Base-by-base conservation (phyloP, 345 rosid genomes). In the Angophora floribunda region DNA sequence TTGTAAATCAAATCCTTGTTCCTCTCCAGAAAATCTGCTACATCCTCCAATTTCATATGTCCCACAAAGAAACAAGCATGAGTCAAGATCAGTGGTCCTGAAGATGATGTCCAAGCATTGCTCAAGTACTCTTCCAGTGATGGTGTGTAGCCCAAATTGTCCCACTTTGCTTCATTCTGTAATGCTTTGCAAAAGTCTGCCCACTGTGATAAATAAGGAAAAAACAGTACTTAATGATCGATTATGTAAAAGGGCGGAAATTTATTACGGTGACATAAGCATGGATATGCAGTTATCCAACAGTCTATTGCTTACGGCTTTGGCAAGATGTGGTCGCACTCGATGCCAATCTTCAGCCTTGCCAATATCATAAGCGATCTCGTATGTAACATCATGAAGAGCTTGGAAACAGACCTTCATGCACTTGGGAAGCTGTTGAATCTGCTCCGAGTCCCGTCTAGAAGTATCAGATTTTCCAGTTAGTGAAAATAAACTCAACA, bases 151-250 rank as follows among this genome's bases (percentile, higher is more conserved):
- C 92, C 93, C 32, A 59, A 45, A 16, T 85, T 70, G 85, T 86
- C 87, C 96, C 96, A 94, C 79, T 91, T 91, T 59, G 96, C 93
- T 91, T 94, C 96, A 89, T 88, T 89, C 4, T 91, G 88, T 51
- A 94, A 55, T 14, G 95, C 85, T 67, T 92, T 65, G 87, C 95
- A 95, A 61, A 93, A 93, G 26, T 92, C 94, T 86, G 91, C 89
- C 96, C 96, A 95, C 96, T 95, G 65, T 3, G 41, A 65, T 30
- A 51, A 65, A 30, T 7, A 14, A 36, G 14, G 44, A 10, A n/a
- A 79, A 75, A 3, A 63, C 7, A 61, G 30, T 4, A 65, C 17
- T 3, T 7, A 41, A 30, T 30, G 78, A 65, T 30, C 2, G 51
- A 47, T 51, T 28, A 53, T 82, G 75, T 28, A 36, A 30, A n/a